Evolutionary conservation across 2,329 filamentous ascomycete genomes (phyloP).

Genomic region (Monosporascus sp.): DNA sequence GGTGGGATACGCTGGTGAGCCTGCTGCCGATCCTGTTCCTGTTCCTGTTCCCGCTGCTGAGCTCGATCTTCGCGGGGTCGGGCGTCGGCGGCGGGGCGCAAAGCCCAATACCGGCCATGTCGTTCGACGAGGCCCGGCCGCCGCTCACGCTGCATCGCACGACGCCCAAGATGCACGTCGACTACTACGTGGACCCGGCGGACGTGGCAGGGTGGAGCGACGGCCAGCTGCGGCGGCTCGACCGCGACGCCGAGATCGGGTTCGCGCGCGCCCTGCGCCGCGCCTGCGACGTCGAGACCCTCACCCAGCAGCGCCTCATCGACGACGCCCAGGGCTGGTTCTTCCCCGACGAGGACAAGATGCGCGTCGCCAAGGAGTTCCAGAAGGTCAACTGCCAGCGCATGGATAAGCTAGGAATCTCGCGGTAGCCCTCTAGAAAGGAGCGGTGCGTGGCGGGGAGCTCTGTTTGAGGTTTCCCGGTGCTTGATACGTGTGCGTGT

Average conservation of each 20-base stretch:
- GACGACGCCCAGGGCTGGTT: slow-evolving; percentile 87
- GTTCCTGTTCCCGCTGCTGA: slow-evolving; percentile 79
- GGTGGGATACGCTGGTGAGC: slow-evolving; percentile 59
- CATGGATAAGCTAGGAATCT: slow-evolving; percentile 39
- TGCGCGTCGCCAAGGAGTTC: slow-evolving; percentile 60
- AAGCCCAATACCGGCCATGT: slow-evolving; percentile 60
- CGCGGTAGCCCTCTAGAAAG: slow-evolving; percentile 13
- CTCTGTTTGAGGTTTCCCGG: too few species aligned
- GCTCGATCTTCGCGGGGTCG: slow-evolving; percentile 62
- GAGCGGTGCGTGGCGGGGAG: too few species aligned
- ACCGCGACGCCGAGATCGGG: slow-evolving; percentile 69
- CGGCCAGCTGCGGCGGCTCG: slow-evolving; percentile 67
- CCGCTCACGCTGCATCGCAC: slow-evolving; percentile 71
- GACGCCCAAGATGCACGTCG: slow-evolving; percentile 64
- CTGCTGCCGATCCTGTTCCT: slow-evolving; percentile 85
- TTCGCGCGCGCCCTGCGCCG: slow-evolving; percentile 63
- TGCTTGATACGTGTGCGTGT: too few species aligned
- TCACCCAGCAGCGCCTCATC: slow-evolving; percentile 58
- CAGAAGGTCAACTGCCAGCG: slow-evolving; percentile 49
- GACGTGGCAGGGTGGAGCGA: slow-evolving; percentile 68
- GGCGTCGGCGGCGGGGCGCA: slow-evolving; percentile 36
- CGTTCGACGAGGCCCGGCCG: slow-evolving; percentile 65
- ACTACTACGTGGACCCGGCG: slow-evolving; percentile 79
- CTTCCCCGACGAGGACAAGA: slow-evolving; percentile 71
- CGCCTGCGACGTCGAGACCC: slow-evolving; percentile 70